Conservation (phyloP, 495 filamentous ascomycete species). For the Pseudoneurospora amorphoporcata region DNA sequence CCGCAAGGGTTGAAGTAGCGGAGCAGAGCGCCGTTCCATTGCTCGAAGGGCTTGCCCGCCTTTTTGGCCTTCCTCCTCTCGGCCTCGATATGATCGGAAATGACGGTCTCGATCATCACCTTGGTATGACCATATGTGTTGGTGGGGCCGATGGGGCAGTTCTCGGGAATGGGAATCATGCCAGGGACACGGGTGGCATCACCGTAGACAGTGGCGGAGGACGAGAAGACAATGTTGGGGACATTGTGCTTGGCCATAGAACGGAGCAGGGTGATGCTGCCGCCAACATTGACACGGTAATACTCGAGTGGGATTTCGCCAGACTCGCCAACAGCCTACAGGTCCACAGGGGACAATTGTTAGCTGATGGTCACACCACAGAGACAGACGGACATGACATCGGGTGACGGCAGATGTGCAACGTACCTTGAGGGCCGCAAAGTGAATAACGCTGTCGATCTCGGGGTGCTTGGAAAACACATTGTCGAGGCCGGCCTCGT, state of each 20-base stretch:
- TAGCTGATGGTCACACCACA: slow-evolving; percentile 1
- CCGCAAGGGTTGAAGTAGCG: slow-evolving; percentile 98
- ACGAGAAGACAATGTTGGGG: slow-evolving; percentile 95
- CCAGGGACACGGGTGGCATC: slow-evolving; percentile 92
- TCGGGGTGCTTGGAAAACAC: slow-evolving; percentile 83
- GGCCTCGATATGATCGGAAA: slow-evolving; percentile 81
- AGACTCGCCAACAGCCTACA: slow-evolving; percentile 89
- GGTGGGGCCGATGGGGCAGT: slow-evolving; percentile 90
- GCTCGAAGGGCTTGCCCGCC: slow-evolving; percentile 60
- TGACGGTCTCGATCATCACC: slow-evolving; percentile 78
- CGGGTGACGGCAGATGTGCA: neutral
- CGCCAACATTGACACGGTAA: slow-evolving; percentile 92
- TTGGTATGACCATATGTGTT: slow-evolving; percentile 98
- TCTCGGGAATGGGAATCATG: slow-evolving; percentile 98
- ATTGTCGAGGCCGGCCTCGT: slow-evolving; percentile 70
- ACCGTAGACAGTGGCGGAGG: slow-evolving; percentile 91
- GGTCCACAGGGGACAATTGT: neutral
- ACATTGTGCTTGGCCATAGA: slow-evolving; percentile 85
- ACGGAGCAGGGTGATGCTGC: slow-evolving; percentile 77
- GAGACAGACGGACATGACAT: neutral
- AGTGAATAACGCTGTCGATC: slow-evolving; percentile 97
- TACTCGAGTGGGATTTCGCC: slow-evolving; percentile 93
- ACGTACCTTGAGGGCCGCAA: slow-evolving; percentile 88
- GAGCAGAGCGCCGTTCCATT: slow-evolving; percentile 89
- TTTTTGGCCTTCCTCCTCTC: slow-evolving; percentile 77